These are phyloP conservation scores for Hypericum androsaemum DNA, from an alignment of 345 rosid species.

Conservation along the genomic window DNA sequence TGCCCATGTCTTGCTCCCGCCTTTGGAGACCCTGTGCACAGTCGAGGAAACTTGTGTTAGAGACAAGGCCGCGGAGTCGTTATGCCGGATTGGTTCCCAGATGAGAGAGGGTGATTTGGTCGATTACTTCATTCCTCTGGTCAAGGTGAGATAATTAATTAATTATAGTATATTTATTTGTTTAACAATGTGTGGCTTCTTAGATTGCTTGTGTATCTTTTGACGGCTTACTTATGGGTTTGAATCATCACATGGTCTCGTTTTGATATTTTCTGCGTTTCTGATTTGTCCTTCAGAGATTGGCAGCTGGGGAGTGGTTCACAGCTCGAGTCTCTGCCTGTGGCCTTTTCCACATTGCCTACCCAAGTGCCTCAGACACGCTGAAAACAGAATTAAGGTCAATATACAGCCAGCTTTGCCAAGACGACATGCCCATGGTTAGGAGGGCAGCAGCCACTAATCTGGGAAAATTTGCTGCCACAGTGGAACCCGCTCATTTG, in stretches of 20 bases:
- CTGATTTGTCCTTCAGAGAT: slow-evolving; percentile 35
- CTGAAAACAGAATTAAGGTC: slow-evolving; percentile 62
- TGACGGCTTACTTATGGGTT: not conserved
- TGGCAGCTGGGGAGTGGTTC: slow-evolving; percentile 98
- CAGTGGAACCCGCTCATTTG: slow-evolving; percentile 72
- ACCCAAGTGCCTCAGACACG: slow-evolving; percentile 76
- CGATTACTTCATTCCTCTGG: slow-evolving; percentile 65
- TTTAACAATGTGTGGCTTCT: not conserved
- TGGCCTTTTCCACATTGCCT: slow-evolving; percentile 83
- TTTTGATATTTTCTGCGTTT: not conserved
- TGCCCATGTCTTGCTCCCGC: slow-evolving; percentile 66
- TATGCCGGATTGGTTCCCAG: slow-evolving; percentile 82
- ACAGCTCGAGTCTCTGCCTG: slow-evolving; percentile 91
- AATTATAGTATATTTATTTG: not conserved
- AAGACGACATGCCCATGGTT: slow-evolving; percentile 99
- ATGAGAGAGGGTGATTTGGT: slow-evolving; percentile 81
- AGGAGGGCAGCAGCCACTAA: slow-evolving; percentile 92
- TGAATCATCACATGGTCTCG: not conserved
- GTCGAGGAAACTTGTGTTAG: slow-evolving; percentile 95
- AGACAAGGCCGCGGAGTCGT: slow-evolving; percentile 75
- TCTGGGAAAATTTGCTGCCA: slow-evolving; percentile 89
- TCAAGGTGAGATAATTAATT: slow-evolving; percentile 46
- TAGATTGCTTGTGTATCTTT: not conserved
- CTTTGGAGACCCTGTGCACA: slow-evolving; percentile 71
- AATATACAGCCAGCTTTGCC: slow-evolving; percentile 66